These are phyloP conservation scores for Primulina huaijiensis DNA, from an alignment of 257 asterid genomes.

Conservation along the genomic window DNA sequence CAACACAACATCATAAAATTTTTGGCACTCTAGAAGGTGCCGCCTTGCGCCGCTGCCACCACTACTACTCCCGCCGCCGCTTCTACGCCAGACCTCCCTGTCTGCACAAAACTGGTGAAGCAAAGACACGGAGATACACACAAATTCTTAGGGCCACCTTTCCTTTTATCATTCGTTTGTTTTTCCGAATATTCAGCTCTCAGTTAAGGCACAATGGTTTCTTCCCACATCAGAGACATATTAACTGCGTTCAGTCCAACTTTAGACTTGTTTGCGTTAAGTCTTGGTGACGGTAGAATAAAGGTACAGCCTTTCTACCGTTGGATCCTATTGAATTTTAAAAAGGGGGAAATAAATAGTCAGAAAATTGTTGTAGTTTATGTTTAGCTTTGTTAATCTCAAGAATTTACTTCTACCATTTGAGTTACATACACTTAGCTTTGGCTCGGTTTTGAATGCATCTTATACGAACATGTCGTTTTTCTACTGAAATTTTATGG, in stretches of 20 bases:
- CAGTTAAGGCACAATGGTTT: constrained; percentile 37
- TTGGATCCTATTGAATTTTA: not conserved
- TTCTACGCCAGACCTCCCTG: not conserved
- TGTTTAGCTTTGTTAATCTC: not conserved
- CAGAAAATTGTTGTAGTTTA: not conserved
- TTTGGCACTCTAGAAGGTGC: not conserved
- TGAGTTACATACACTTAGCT: not conserved
- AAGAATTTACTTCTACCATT: too few species aligned
- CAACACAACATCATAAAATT: not conserved
- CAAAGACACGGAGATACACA: not conserved
- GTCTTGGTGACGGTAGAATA: constrained; percentile 78
- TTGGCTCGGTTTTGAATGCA: not conserved
- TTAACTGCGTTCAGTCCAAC: constrained; percentile 71
- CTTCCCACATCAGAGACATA: constrained; percentile 63
- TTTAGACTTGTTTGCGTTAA: constrained; percentile 65
- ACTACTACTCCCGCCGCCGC: not conserved
- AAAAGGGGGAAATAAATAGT: not conserved
- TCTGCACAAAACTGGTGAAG: not conserved
- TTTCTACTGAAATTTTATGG: not conserved
- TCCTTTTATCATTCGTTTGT: not conserved
- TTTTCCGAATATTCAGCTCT: constrained; percentile 14
- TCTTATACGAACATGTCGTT: not conserved
- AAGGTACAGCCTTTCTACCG: constrained; percentile 42
- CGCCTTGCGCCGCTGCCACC: not conserved
- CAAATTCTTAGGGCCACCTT: not conserved